Evolutionary conservation across 2,329 filamentous ascomycete species (phyloP).

Genomic region (Dactylellina sp.): DNA sequence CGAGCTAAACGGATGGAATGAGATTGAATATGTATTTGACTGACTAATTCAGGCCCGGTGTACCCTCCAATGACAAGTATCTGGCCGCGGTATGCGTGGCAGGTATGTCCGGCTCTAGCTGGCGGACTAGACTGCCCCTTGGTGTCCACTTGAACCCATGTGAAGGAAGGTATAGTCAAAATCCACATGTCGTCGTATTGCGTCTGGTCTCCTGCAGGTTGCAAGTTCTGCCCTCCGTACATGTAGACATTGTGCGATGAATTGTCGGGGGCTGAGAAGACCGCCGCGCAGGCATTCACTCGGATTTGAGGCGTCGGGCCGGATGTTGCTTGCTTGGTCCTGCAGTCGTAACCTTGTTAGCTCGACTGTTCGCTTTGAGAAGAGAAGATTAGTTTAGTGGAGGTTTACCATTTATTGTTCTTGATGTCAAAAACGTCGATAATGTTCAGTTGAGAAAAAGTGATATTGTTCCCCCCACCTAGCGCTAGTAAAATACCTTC

Average conservation of each 20-base stretch:
- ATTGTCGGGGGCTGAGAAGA: conserved; percentile 78
- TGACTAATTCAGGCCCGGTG: conserved; percentile 67
- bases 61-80: conserved; percentile 83
- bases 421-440: conserved; percentile 86
- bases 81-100: conserved; percentile 81
- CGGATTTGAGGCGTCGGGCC: conserved; percentile 71
- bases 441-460: conserved; percentile 77
- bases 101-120: conserved; percentile 78
- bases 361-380: background rate
- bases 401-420: conserved; percentile 72
- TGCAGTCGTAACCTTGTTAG: conserved; percentile 1
- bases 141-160: conserved; percentile 76
- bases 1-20: background rate
- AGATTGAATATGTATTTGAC: background rate
- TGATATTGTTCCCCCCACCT: conserved; percentile 76
- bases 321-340: conserved; percentile 72
- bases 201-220: conserved; percentile 70
- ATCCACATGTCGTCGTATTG: conserved; percentile 83
- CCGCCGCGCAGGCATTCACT: conserved; percentile 77
- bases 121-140: conserved; percentile 66
- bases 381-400: background rate
- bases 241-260: conserved; percentile 82
- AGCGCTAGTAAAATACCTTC: conserved; percentile 82
- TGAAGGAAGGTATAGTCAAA: conserved; percentile 81
- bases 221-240: conserved; percentile 80